phyloP scores from a whole-genome alignment of 306 rosid species.

The Alnus rubra region DNA sequence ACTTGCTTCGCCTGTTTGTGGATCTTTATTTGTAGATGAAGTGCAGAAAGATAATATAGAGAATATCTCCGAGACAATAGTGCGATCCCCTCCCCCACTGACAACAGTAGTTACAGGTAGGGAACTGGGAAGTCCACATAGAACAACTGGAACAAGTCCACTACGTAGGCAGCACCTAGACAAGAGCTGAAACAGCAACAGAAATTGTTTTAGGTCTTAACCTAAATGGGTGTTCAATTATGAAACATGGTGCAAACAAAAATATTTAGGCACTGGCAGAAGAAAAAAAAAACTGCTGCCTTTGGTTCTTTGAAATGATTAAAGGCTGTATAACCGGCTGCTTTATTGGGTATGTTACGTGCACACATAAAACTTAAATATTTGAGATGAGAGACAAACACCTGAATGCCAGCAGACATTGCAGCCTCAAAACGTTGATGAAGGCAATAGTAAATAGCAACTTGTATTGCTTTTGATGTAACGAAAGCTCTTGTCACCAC shows the following conservation, averaged over 20 bases:
- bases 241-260: constrained; percentile 19
- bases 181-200: constrained; percentile 62
- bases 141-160: constrained; percentile 70
- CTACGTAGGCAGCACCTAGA: constrained; percentile 74
- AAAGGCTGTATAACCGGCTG: neutral
- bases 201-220: constrained; percentile 1
- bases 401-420: constrained; percentile 78
- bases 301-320: neutral
- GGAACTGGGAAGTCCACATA: constrained; percentile 87
- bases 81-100: constrained; percentile 95
- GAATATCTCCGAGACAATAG: constrained; percentile 80
- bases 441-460: constrained; percentile 80
- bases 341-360: neutral
- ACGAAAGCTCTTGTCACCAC: constrained; percentile 69
- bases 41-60: constrained; percentile 62
- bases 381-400: constrained; percentile 30
- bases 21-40: constrained; percentile 59
- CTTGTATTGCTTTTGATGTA: constrained; percentile 79
- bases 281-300: neutral
- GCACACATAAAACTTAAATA: neutral
- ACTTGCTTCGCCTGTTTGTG: constrained; percentile 53
- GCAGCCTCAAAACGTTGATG: constrained; percentile 83
- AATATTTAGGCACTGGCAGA: neutral
- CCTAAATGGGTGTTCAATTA: neutral
- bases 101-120: constrained; percentile 89